A percentile compares a stretch with the other conserved stretches of the same genome.
phyloP scores from a whole-genome alignment of 2,329 filamentous ascomycete genomes.

The Cladosporium sp. region DNA sequence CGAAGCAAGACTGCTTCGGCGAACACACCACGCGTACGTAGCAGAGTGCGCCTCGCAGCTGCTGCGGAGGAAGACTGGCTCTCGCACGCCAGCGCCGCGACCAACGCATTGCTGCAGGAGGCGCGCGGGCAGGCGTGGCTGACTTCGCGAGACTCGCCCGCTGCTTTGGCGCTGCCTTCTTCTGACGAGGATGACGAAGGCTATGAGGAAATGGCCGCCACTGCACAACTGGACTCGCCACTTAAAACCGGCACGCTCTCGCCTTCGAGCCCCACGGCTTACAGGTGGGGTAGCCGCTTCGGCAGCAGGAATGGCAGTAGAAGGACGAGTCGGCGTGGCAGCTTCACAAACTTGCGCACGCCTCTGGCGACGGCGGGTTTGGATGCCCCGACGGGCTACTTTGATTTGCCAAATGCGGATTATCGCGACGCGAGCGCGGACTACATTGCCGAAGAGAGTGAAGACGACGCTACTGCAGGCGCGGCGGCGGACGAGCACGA shows the following conservation, averaged over 20 bases:
- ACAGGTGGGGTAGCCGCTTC: conserved; percentile 27
- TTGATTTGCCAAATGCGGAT: conserved; percentile 18
- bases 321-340: conserved; percentile 34
- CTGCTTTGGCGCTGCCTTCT: conserved; percentile 39
- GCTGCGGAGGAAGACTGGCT: conserved; percentile 50
- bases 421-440: conserved; percentile 36
- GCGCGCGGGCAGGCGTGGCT: conserved; percentile 60
- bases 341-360: conserved; percentile 32
- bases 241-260: not conserved
- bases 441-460: conserved; percentile 36
- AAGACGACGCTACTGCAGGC: conserved; percentile 28
- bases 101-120: conserved; percentile 52
- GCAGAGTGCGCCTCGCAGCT: not conserved
- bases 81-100: conserved; percentile 50
- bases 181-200: conserved; percentile 27
- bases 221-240: conserved; percentile 13
- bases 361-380: conserved; percentile 18
- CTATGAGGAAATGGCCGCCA: conserved; percentile 31
- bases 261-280: not conserved
- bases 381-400: conserved; percentile 21
- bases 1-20: conserved; percentile 23
- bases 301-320: conserved; percentile 34
- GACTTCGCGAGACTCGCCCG: conserved; percentile 49
- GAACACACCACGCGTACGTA: conserved; percentile 13
- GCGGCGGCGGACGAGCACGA: conserved; percentile 35